Conservation (phyloP, 2,329 filamentous ascomycete genomes). For the Colletotrichum zoysiae region DNA sequence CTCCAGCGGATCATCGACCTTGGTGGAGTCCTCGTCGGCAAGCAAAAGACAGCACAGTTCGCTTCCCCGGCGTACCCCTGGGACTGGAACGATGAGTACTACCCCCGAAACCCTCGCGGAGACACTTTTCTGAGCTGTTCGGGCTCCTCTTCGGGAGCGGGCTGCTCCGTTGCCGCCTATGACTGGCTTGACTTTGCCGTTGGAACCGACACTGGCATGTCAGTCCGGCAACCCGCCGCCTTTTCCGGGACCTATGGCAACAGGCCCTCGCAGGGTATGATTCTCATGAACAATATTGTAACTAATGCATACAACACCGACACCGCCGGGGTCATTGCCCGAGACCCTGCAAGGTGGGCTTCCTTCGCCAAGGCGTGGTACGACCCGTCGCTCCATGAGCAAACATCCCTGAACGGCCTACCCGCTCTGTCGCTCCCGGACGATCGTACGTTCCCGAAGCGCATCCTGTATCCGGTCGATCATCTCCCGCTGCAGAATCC, state of each 20-base stretch:
- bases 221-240: slow-evolving; percentile 46
- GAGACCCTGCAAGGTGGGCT: slow-evolving; percentile 47
- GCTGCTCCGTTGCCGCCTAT: slow-evolving; percentile 47
- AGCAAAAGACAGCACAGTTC: slow-evolving; percentile 65
- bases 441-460: slow-evolving; percentile 52
- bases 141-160: slow-evolving; percentile 47
- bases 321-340: slow-evolving; percentile 47
- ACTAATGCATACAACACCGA: slow-evolving; percentile 46
- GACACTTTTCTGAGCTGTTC: slow-evolving; percentile 58
- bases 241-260: slow-evolving; percentile 48
- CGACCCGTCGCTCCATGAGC: slow-evolving; percentile 50
- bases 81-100: slow-evolving; percentile 58
- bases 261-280: slow-evolving; percentile 47
- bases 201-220: slow-evolving; percentile 45
- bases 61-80: slow-evolving; percentile 55
- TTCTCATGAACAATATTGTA: slow-evolving; percentile 45
- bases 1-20: slow-evolving; percentile 69
- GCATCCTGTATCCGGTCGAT: slow-evolving; percentile 55
- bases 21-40: slow-evolving; percentile 69
- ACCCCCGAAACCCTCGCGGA: slow-evolving; percentile 60
- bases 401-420: slow-evolving; percentile 52
- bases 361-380: slow-evolving; percentile 56
- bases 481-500: slow-evolving; percentile 56
- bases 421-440: slow-evolving; percentile 51
- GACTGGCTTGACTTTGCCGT: slow-evolving; percentile 47